These are phyloP conservation scores for Tylopilus subfusipes DNA, from an alignment of 768 basidiomycete species.

Conservation along the genomic window DNA sequence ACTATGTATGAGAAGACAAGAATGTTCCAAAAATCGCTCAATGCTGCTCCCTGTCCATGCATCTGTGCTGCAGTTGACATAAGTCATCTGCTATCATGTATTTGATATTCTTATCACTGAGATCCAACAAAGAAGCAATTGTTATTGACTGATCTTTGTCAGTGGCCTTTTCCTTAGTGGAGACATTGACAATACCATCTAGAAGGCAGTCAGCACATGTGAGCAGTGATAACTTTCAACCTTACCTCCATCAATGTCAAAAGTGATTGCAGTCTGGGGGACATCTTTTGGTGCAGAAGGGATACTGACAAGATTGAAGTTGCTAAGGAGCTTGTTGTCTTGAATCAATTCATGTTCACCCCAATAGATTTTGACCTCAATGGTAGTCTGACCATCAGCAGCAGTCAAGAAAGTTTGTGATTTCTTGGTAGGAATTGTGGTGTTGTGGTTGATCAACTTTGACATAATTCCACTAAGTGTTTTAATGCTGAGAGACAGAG, in stretches of 20 bases:
- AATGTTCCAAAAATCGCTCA: too few species aligned
- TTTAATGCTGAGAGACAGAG: conserved; percentile 91
- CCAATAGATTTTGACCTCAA: conserved; percentile 99
- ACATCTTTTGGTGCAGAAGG: conserved; percentile 78
- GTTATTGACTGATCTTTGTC: conserved; percentile 93
- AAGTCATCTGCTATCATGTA: conserved; percentile 93
- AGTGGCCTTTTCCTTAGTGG: conserved; percentile 92
- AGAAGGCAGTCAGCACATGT: neutral
- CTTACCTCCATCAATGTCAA: conserved; percentile 94
- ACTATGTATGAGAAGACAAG: too few species aligned
- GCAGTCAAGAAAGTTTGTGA: conserved; percentile 98
- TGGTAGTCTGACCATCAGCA: conserved; percentile 98
- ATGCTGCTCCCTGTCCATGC: too few species aligned
- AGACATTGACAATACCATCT: conserved; percentile 97
- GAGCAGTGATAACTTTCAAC: neutral
- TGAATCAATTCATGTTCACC: conserved; percentile 98
- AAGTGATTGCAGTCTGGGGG: conserved; percentile 80
- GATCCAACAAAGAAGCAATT: conserved; percentile 82
- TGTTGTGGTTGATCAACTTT: conserved; percentile 96
- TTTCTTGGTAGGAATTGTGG: conserved; percentile 99
- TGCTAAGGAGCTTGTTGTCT: conserved; percentile 98
- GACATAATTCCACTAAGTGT: conserved; percentile 99
- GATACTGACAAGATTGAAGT: conserved; percentile 99
- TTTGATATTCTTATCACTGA: conserved; percentile 95
- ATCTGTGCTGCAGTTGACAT: too few species aligned